Conservation (phyloP, 257 asterid genomes). For the Solanum chiquidenum region DNA sequence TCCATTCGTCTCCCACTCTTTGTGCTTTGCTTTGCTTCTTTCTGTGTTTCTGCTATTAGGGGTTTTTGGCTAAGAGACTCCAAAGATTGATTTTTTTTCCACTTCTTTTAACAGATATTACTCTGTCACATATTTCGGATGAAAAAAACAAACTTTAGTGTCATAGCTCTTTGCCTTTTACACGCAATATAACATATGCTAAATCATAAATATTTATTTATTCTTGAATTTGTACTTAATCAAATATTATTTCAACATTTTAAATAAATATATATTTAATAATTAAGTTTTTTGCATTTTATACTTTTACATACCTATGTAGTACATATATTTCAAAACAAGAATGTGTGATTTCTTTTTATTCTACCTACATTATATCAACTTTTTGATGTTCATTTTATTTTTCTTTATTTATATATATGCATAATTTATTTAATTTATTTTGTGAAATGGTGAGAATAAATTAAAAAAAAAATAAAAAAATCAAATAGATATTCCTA, state of each 20-base stretch:
- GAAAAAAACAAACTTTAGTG: background rate
- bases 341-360: background rate
- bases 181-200: background rate
- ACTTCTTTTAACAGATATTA: background rate
- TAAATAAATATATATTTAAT: too few species aligned
- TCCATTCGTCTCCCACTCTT: conserved; percentile 8
- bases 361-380: too few species aligned
- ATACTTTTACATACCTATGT: background rate
- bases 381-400: too few species aligned
- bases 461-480: background rate
- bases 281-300: background rate
- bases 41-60: background rate
- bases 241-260: too few species aligned
- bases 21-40: background rate
- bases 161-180: background rate
- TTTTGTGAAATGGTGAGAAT: background rate
- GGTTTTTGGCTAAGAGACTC: background rate
- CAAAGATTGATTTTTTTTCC: background rate
- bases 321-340: background rate
- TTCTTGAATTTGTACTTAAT: too few species aligned
- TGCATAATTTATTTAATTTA: too few species aligned
- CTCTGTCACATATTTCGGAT: background rate
- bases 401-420: too few species aligned
- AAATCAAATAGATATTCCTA: background rate
- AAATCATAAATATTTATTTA: too few species aligned